Evolutionary conservation across 129 eudicot species (phyloP), one percentile per base, ranked within the genome.

Genomic region (Helichrysum umbraculigerum): DNA sequence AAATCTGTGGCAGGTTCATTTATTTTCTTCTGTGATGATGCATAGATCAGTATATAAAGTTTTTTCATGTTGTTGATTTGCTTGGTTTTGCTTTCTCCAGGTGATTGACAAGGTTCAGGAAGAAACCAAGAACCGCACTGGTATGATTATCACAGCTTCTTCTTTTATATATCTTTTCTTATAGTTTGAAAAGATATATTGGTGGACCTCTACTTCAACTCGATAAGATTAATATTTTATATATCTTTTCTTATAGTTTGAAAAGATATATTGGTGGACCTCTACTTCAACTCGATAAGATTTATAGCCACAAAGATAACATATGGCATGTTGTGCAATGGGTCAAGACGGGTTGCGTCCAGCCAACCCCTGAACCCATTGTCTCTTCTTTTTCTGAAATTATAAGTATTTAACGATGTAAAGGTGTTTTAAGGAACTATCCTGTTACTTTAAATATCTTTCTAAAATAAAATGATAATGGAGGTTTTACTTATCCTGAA

Each of bases 31-130:
- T 14, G 19, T 35, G 3, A 66, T 66, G 25, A 5, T 29, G 19
- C 41, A 25, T 0, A 0, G 6, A 61, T 42, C n/a, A 2, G 22
- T 35, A 22, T 14, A 66, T 21, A 21, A 54, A 25, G 62, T 54
- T 22, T 51, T 33, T 35, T 15, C 57, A 7, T 25, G 4, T 56
- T 54, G 54, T 71, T 64, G 12, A 66, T 37, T 35, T 66, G 52
- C 6, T 3, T 72, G 17, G 29, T 11, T 39, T 21, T 62, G 19
- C 68, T 66, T 80, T 22, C 59, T 37, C 6, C 81, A 87, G 91
- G 91, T 87, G 74, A 87, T 87, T 73, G 88, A 87, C 82, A 84
- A 87, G 78, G 91, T 87, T 78, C 91, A 87, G 74, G 91, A 84
- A 65, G 91, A 87, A 73, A 72, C 88, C 76, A 87, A 87, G 86